Evolutionary conservation across 768 basidiomycete species (phyloP).

Genomic region (Mycena leptocephala): DNA sequence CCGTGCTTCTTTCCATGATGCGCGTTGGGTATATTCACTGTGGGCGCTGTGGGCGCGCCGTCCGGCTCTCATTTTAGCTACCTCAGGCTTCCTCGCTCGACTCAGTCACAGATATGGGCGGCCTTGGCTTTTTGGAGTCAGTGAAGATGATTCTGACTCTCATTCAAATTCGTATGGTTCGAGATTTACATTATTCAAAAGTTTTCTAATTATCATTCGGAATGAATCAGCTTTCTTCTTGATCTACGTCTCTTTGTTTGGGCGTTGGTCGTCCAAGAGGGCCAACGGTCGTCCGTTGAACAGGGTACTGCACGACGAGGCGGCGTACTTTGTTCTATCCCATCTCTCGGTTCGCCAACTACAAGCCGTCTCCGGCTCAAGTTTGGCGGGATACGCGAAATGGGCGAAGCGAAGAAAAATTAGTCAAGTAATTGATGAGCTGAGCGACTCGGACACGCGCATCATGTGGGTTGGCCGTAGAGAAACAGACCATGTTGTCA

Average conservation of each 20-base stretch:
- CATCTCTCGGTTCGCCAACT: constrained; percentile 19
- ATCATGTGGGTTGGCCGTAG: constrained; percentile 17
- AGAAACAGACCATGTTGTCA: constrained; percentile 10
- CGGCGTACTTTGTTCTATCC: constrained; percentile 7
- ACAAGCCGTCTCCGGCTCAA: constrained; percentile 17
- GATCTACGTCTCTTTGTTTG: constrained; percentile 1
- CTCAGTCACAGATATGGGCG: not conserved
- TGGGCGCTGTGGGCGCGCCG: too few species aligned
- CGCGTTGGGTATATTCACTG: too few species aligned
- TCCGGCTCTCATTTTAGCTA: not conserved
- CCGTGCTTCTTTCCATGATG: too few species aligned
- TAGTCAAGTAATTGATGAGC: not conserved
- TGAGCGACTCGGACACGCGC: not conserved
- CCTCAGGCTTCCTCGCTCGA: not conserved
- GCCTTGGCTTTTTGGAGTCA: not conserved
- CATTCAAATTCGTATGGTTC: constrained; percentile 15
- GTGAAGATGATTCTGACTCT: constrained; percentile 7
- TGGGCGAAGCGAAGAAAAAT: constrained; percentile 12
- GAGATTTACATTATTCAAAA: not conserved
- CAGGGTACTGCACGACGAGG: not conserved
- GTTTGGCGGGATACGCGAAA: not conserved
- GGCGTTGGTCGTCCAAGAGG: constrained; percentile 20
- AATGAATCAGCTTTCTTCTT: constrained; percentile 6
- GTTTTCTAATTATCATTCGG: too few species aligned
- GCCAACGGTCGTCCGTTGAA: constrained; percentile 21